phyloP scores from a whole-genome alignment of 129 eudicot genomes.

The Lactuca sativa region DNA sequence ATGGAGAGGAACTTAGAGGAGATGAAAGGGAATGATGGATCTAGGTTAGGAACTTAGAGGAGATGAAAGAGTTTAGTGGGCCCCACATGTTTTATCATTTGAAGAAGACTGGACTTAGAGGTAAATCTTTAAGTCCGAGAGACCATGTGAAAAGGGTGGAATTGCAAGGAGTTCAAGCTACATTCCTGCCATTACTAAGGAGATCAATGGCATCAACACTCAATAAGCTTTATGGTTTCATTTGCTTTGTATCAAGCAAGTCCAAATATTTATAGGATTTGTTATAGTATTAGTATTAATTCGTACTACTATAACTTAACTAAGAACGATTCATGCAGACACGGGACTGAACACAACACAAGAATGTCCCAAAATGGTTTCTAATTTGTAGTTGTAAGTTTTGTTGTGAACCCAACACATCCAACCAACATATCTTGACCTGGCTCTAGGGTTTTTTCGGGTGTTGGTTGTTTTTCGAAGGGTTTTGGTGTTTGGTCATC shows the following conservation, averaged over 20 bases:
- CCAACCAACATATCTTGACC: constrained; percentile 34
- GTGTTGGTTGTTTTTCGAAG: constrained; percentile 32
- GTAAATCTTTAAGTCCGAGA: constrained; percentile 59
- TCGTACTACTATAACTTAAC: not conserved
- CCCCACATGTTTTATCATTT: not conserved
- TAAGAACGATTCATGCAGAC: not conserved
- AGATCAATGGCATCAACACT: constrained; percentile 30
- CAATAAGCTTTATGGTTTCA: not conserved
- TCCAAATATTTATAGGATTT: constrained; percentile 33
- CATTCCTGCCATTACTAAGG: constrained; percentile 64
- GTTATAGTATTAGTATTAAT: constrained; percentile 10
- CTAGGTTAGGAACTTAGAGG: no score
- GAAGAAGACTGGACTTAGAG: constrained; percentile 56
- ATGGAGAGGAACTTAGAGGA: no score
- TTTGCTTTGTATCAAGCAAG: constrained; percentile 1
- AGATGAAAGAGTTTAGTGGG: no score
- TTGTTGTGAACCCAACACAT: constrained; percentile 13
- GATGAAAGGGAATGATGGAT: no score
- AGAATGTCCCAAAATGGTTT: constrained; percentile 18
- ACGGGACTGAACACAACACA: constrained; percentile 14
- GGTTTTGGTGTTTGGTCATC: constrained; percentile 26
- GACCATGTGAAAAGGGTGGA: constrained; percentile 54
- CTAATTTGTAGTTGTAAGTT: constrained; percentile 13
- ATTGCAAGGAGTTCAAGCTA: constrained; percentile 82
- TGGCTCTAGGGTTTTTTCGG: constrained; percentile 19